Conservation (phyloP, 2,329 filamentous ascomycete genomes). For the Colletotrichum lindemuthianum region DNA sequence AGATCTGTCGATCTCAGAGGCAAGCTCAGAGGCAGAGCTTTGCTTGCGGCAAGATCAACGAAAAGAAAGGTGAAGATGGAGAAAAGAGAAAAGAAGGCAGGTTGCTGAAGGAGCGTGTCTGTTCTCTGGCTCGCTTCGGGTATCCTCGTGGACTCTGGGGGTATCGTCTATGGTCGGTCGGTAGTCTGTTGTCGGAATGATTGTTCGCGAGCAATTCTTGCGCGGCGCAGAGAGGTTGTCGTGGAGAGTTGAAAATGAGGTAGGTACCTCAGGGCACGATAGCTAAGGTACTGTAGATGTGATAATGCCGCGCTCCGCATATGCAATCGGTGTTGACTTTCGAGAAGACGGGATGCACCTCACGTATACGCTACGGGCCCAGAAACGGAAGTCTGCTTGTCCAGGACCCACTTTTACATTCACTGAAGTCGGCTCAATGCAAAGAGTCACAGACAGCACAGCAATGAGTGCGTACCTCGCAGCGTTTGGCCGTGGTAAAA, state of each 20-base stretch:
- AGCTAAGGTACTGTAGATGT: too few relatives aligned
- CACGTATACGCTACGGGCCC: neutral
- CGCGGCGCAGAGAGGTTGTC: too few relatives aligned
- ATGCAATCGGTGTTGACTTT: conserved; percentile 27
- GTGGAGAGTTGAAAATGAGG: conserved; percentile 11
- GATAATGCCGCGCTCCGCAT: too few relatives aligned
- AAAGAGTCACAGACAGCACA: conserved; percentile 3
- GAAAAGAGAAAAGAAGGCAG: conserved; percentile 19
- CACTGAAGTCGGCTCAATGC: neutral
- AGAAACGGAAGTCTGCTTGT: conserved; percentile 21
- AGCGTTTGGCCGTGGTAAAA: conserved; percentile 18
- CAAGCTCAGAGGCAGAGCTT: conserved; percentile 22
- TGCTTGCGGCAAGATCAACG: conserved; percentile 19
- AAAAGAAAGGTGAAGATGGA: conserved; percentile 7
- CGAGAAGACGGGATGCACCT: neutral
- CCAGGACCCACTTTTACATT: conserved; percentile 28
- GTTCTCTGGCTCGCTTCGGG: neutral
- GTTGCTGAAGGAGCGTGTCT: conserved; percentile 25
- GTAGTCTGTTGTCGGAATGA: neutral
- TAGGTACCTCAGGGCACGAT: neutral
- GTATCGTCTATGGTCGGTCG: conserved; percentile 22
- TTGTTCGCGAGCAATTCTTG: too few relatives aligned
- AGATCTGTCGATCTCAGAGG: conserved; percentile 26
- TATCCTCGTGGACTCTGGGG: conserved; percentile 18
- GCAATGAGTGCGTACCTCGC: conserved; percentile 1